Percentiles rank a stretch among this genome's conserved stretches.
phyloP scores from a whole-genome alignment of 2,329 filamentous ascomycete genomes.

The Metarhizium sp. region DNA sequence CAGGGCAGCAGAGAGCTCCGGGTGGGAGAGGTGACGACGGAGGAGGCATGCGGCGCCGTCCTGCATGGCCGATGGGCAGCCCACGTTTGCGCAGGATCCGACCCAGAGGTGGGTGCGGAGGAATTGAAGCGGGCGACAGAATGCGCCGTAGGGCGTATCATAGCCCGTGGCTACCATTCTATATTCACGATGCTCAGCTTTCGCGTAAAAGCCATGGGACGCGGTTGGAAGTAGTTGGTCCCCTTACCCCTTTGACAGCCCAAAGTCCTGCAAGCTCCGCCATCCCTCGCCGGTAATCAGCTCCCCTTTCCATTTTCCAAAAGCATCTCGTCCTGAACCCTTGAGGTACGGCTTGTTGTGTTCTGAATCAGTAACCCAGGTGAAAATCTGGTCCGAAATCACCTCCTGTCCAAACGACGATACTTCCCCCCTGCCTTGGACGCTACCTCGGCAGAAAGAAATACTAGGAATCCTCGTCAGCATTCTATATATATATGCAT shows the following conservation, averaged over 20 bases:
- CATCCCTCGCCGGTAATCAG: constrained; percentile 59
- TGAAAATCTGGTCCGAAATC: constrained; percentile 43
- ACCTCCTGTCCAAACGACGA: constrained; percentile 40
- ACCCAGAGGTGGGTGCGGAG: constrained; percentile 48
- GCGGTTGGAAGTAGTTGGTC: neutral
- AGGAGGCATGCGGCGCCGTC: constrained; percentile 50
- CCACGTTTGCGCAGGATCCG: constrained; percentile 48
- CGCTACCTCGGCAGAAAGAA: constrained; percentile 33
- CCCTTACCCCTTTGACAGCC: constrained; percentile 41
- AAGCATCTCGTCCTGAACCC: constrained; percentile 48
- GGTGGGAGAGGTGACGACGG: constrained; percentile 29
- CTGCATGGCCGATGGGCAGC: constrained; percentile 59
- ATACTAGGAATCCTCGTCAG: constrained; percentile 29
- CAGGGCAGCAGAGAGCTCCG: constrained; percentile 17
- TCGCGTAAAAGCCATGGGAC: neutral
- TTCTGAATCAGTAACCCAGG: constrained; percentile 55
- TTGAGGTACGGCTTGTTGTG: constrained; percentile 51
- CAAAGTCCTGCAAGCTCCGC: constrained; percentile 50
- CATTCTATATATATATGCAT: neutral
- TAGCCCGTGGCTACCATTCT: constrained; percentile 52
- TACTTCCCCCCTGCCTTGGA: constrained; percentile 33
- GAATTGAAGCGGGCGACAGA: constrained; percentile 51
- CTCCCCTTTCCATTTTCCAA: constrained; percentile 49
- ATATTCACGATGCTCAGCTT: neutral
- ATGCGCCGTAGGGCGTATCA: constrained; percentile 38